These are phyloP conservation scores for Coemansia sp. DNA, from an alignment of 192 early-diverging fungal genomes.

Conservation along the genomic window DNA sequence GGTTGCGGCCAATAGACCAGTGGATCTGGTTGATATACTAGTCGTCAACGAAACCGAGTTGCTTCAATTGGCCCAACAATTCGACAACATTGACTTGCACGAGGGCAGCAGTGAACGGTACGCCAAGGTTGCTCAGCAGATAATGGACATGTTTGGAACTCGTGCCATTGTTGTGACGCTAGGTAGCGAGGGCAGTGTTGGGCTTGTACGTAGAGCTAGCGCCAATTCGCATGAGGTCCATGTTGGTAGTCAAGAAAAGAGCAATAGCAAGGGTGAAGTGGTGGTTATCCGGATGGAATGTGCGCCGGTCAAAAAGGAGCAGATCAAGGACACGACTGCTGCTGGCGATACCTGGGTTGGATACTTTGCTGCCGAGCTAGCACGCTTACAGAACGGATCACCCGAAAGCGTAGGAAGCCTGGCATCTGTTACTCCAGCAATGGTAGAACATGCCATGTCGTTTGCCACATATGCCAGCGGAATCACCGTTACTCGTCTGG, in stretches of 20 bases:
- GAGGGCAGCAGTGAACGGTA: neutral
- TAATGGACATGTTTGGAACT: slow-evolving; percentile 8
- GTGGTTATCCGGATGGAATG: slow-evolving; percentile 17
- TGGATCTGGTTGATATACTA: slow-evolving; percentile 69
- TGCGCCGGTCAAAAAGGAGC: slow-evolving; percentile 23
- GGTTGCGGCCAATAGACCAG: slow-evolving; percentile 30
- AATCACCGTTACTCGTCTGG: slow-evolving; percentile 33
- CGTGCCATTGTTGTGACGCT: slow-evolving; percentile 33
- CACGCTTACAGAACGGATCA: slow-evolving; percentile 27
- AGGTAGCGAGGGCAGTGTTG: slow-evolving; percentile 28
- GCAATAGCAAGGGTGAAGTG: slow-evolving; percentile 3
- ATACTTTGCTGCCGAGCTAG: slow-evolving; percentile 50
- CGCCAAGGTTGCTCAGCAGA: slow-evolving; percentile 11
- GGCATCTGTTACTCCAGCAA: slow-evolving; percentile 28
- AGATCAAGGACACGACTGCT: slow-evolving; percentile 44
- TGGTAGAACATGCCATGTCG: slow-evolving; percentile 35
- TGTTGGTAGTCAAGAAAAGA: slow-evolving; percentile 6
- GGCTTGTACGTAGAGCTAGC: slow-evolving; percentile 22
- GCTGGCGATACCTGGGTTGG: slow-evolving; percentile 55
- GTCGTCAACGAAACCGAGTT: slow-evolving; percentile 83
- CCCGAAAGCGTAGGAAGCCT: slow-evolving; percentile 34
- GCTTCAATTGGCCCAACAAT: slow-evolving; percentile 30
- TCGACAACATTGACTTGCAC: slow-evolving; percentile 11
- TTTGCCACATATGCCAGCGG: slow-evolving; percentile 42
- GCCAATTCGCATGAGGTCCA: slow-evolving; percentile 22